A percentile compares a stretch with the other conserved stretches of the same genome.
These are phyloP conservation scores for Sordariomycetes sp. DNA, from an alignment of 2,329 filamentous ascomycete genomes.

Conservation along the genomic window DNA sequence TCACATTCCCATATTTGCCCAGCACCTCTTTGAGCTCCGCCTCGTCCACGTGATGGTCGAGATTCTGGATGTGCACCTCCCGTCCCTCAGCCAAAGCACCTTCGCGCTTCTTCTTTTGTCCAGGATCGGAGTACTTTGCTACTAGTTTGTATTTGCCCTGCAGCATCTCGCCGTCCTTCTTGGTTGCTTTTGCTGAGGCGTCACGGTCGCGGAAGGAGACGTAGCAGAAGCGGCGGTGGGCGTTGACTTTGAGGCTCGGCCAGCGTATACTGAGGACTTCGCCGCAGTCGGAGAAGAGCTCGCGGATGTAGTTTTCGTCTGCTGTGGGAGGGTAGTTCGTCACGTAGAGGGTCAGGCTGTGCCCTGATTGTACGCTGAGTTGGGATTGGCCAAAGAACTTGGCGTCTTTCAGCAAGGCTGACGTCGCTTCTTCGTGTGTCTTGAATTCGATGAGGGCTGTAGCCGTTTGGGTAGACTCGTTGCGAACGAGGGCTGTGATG, in stretches of 20 bases:
- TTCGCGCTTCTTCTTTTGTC: conserved; percentile 65
- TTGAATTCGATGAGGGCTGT: conserved; percentile 82
- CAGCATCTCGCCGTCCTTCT: conserved; percentile 62
- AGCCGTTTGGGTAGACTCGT: conserved; percentile 49
- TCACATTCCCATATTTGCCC: conserved; percentile 64
- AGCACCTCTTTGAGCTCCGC: conserved; percentile 64
- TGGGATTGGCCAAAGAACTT: conserved; percentile 68
- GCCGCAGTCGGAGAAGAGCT: conserved; percentile 66
- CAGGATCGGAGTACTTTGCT: conserved; percentile 78
- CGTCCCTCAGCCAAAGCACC: conserved; percentile 80
- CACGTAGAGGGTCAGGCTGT: conserved; percentile 75
- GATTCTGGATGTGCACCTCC: conserved; percentile 69
- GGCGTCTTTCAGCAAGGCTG: conserved; percentile 71
- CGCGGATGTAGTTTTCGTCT: conserved; percentile 60
- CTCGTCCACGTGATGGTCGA: conserved; percentile 55
- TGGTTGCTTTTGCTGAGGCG: conserved; percentile 62
- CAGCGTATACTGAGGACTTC: conserved; percentile 80
- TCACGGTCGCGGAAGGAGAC: conserved; percentile 69
- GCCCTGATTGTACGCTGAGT: conserved; percentile 66
- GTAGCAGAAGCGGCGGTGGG: conserved; percentile 89
- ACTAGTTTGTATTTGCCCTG: conserved; percentile 61
- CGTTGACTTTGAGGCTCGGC: conserved; percentile 84
- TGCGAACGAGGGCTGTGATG: conserved; percentile 54
- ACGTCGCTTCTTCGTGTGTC: conserved; percentile 67
- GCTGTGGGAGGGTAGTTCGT: conserved; percentile 79